phyloP scores from a whole-genome alignment of 78 protist genomes.

The Speleostelium caveatum region DNA sequence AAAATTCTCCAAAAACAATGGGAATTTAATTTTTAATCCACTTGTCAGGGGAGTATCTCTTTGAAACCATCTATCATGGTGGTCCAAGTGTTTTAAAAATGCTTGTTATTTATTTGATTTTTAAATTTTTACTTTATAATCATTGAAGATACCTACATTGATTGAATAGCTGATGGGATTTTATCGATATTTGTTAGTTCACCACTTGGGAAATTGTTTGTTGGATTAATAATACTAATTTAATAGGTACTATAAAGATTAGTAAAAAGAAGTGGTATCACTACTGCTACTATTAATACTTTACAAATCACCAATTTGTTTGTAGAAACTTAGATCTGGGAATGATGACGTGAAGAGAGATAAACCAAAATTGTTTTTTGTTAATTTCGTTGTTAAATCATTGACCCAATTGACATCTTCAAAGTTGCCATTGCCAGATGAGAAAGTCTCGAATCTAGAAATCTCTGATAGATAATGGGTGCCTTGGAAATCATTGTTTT shows the following conservation, averaged over 20 bases:
- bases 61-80: not conserved
- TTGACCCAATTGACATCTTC: not conserved
- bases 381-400: not conserved
- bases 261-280: not conserved
- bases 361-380: not conserved
- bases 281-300: not conserved
- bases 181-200: not conserved
- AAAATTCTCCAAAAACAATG: not conserved
- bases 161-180: not conserved
- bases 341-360: not conserved
- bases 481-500: not conserved
- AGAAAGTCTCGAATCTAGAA: not conserved
- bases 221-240: not conserved
- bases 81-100: no score
- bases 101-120: not conserved
- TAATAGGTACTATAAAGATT: no score
- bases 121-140: no score
- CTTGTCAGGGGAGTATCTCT: not conserved
- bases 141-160: not conserved
- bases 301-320: not conserved
- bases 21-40: not conserved
- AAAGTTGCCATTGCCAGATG: not conserved
- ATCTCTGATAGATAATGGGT: not conserved
- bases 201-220: not conserved
- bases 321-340: not conserved